A percentile compares a stretch with the other conserved stretches of the same genome.
Conservation (phyloP, 2,329 filamentous ascomycete species). For the Xylaria sp. region DNA sequence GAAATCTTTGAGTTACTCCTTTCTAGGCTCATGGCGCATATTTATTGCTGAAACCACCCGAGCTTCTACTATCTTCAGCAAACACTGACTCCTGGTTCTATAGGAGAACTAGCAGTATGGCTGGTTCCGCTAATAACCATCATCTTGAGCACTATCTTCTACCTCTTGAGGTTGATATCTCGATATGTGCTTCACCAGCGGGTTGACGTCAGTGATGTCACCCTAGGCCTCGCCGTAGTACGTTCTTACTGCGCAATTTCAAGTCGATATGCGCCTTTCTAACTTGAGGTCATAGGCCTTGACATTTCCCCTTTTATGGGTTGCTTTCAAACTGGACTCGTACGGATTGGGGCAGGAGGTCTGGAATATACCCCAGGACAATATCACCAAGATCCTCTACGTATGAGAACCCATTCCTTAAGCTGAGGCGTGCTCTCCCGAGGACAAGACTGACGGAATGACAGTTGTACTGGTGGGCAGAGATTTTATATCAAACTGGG, state of each 20-base stretch:
- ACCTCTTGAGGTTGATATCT: slow-evolving; percentile 22
- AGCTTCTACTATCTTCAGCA: background rate
- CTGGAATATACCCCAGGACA: slow-evolving; percentile 34
- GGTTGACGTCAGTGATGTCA: slow-evolving; percentile 25
- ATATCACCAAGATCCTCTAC: slow-evolving; percentile 34
- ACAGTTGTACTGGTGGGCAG: slow-evolving; percentile 36
- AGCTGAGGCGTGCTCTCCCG: background rate
- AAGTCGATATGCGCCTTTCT: background rate
- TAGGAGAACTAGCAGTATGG: slow-evolving; percentile 21
- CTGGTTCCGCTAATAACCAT: slow-evolving; percentile 26
- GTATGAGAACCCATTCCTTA: slow-evolving; percentile 16
- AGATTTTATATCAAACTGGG: slow-evolving; percentile 35
- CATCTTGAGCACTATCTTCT: slow-evolving; percentile 29
- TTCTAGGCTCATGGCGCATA: background rate
- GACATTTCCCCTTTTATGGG: slow-evolving; percentile 30
- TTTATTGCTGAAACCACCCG: background rate
- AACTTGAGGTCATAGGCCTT: slow-evolving; percentile 16
- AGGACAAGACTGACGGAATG: background rate
- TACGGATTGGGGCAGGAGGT: slow-evolving; percentile 30
- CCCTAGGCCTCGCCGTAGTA: slow-evolving; percentile 29
- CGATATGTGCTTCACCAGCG: slow-evolving; percentile 23
- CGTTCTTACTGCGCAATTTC: background rate
- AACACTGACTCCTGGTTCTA: slow-evolving; percentile 10
- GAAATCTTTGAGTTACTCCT: background rate
- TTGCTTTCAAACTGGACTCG: slow-evolving; percentile 14